Evolutionary conservation across 768 basidiomycete genomes (phyloP).

Genomic region (Pleurotus pulmonarius): DNA sequence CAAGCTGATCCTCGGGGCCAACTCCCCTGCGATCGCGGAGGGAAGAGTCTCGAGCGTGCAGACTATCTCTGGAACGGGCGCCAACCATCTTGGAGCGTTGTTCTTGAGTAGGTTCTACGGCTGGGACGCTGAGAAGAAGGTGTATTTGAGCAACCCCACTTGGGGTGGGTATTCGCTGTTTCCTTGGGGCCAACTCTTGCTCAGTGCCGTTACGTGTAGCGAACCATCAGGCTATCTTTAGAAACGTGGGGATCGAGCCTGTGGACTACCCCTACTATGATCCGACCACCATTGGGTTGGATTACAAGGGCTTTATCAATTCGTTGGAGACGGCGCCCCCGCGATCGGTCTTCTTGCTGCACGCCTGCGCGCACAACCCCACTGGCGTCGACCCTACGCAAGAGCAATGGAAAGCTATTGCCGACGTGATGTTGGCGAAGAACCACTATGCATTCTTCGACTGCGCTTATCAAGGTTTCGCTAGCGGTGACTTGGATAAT

Average conservation of each 20-base stretch:
- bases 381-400: slow-evolving; percentile 92
- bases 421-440: slow-evolving; percentile 65
- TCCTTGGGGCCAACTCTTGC: slow-evolving; percentile 5
- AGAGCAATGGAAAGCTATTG: slow-evolving; percentile 83
- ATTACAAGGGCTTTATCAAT: slow-evolving; percentile 65
- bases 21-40: slow-evolving; percentile 68
- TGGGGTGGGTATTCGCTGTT: slow-evolving; percentile 64
- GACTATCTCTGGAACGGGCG: slow-evolving; percentile 94
- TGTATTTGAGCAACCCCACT: slow-evolving; percentile 90
- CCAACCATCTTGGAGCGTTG: slow-evolving; percentile 87
- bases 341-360: slow-evolving; percentile 84
- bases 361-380: slow-evolving; percentile 96
- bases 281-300: slow-evolving; percentile 83
- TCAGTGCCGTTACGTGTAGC: slow-evolving; percentile 37
- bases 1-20: slow-evolving; percentile 73
- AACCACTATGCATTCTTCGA: slow-evolving; percentile 92
- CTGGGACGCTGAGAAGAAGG: slow-evolving; percentile 60
- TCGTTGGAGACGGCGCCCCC: slow-evolving; percentile 61
- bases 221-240: slow-evolving; percentile 89
- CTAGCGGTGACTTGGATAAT: slow-evolving; percentile 84
- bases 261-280: slow-evolving; percentile 93
- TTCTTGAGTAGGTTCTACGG: slow-evolving; percentile 84
- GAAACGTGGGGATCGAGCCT: slow-evolving; percentile 85
- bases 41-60: slow-evolving; percentile 77
- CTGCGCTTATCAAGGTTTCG: slow-evolving; percentile 96